Conservation (phyloP, 2,329 filamentous ascomycete species). For the Clonostachys byssicola region DNA sequence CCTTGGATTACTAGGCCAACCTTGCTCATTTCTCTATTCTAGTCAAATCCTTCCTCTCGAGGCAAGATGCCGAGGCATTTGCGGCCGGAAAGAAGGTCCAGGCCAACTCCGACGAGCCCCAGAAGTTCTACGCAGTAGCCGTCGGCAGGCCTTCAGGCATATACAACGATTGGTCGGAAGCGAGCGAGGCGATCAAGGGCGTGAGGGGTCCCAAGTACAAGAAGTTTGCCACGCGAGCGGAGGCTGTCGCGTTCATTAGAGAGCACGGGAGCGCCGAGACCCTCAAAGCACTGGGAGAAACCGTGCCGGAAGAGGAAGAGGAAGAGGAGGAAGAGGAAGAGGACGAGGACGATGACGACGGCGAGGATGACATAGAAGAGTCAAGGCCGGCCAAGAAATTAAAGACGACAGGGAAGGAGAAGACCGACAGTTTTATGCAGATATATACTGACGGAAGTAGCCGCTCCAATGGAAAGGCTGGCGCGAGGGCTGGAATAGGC, state of each 20-base stretch:
- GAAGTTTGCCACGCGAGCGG: slow-evolving; percentile 61
- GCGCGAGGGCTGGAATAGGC: slow-evolving; percentile 56
- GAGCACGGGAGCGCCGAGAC: slow-evolving; percentile 38
- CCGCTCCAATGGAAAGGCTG: slow-evolving; percentile 49
- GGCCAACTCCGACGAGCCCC: slow-evolving; percentile 30
- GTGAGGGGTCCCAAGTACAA: slow-evolving; percentile 68
- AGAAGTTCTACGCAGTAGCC: slow-evolving; percentile 57
- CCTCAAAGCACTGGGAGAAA: slow-evolving; percentile 30
- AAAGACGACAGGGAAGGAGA: not conserved
- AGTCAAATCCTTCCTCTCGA: slow-evolving; percentile 78
- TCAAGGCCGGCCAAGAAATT: not conserved
- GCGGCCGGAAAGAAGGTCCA: slow-evolving; percentile 52
- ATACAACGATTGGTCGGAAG: slow-evolving; percentile 63
- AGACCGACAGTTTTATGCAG: slow-evolving; percentile 8
- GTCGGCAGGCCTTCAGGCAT: slow-evolving; percentile 55
- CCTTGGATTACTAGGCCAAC: too few species aligned
- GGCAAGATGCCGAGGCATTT: slow-evolving; percentile 76
- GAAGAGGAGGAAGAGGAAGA: not conserved
- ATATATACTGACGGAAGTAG: slow-evolving; percentile 64
- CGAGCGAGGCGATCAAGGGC: slow-evolving; percentile 68
- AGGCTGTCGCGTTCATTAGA: slow-evolving; percentile 75
- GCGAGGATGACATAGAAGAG: slow-evolving; percentile 3
- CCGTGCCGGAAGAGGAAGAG: slow-evolving; percentile 9
- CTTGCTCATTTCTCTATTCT: not conserved
- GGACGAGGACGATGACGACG: not conserved